Conservation (phyloP, 73 alveolate genomes). For the Tetrahymena elliotti region DNA sequence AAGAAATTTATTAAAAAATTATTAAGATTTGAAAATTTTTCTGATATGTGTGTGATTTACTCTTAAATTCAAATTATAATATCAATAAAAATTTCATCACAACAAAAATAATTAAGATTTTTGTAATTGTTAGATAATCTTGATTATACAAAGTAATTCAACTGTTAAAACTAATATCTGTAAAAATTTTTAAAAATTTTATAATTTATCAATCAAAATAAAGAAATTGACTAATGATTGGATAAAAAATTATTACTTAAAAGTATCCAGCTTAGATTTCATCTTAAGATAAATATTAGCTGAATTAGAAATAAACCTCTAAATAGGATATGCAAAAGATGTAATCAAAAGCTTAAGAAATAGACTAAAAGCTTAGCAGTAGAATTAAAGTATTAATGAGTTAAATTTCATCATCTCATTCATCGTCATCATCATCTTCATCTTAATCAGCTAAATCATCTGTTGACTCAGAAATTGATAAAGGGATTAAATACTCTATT, state of each 20-base stretch:
- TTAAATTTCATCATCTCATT: neutral
- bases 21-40: too few species aligned
- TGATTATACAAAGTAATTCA: neutral
- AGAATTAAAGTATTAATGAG: neutral
- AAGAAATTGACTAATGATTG: neutral
- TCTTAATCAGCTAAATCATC: neutral
- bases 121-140: neutral
- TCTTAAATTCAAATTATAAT: too few species aligned
- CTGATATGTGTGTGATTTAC: too few species aligned
- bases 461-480: neutral
- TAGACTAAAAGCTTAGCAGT: neutral
- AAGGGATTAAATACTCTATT: neutral
- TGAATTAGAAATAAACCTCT: neutral
- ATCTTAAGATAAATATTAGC: neutral
- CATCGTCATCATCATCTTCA: neutral
- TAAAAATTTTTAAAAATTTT: neutral
- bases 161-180: neutral
- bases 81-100: too few species aligned
- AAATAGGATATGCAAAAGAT: neutral
- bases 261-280: neutral
- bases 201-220: neutral
- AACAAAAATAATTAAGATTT: neutral
- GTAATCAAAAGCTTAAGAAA: neutral
- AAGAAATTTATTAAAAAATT: too few species aligned
- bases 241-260: neutral